Evolutionary conservation across 495 filamentous ascomycete genomes (phyloP).

Genomic region (Tricharina praecox): DNA sequence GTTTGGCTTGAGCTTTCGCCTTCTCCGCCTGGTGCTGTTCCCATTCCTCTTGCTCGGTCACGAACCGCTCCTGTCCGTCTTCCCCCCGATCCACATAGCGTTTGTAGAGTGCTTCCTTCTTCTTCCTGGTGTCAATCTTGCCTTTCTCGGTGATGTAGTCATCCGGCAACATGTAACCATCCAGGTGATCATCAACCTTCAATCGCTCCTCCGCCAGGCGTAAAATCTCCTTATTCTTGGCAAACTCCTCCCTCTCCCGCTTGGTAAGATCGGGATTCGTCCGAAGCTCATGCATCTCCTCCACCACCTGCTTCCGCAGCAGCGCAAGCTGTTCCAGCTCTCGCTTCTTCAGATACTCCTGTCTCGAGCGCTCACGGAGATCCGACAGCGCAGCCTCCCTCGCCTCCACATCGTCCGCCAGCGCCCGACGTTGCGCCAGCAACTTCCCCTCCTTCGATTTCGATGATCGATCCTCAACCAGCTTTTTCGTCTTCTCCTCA

Average conservation of each 20-base stretch:
- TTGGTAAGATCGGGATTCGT: constrained; percentile 59
- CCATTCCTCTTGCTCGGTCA: constrained; percentile 95
- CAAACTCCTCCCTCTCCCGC: constrained; percentile 76
- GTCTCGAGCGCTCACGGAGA: constrained; percentile 63
- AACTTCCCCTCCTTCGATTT: constrained; percentile 39
- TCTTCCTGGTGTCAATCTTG: constrained; percentile 76
- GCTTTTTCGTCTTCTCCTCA: constrained; percentile 48
- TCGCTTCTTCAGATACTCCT: constrained; percentile 85
- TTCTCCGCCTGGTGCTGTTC: constrained; percentile 80
- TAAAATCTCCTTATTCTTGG: constrained; percentile 72
- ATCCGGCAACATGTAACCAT: constrained; percentile 87
- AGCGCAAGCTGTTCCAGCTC: constrained; percentile 72
- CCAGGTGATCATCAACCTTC: constrained; percentile 75
- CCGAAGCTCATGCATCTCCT: constrained; percentile 68
- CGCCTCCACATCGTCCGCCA: constrained; percentile 48
- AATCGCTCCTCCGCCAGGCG: constrained; percentile 75
- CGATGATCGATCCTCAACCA: constrained; percentile 47
- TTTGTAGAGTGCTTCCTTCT: constrained; percentile 77
- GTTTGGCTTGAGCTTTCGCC: constrained; percentile 70
- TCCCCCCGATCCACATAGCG: constrained; percentile 83
- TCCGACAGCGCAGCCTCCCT: constrained; percentile 52
- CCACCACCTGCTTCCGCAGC: constrained; percentile 75
- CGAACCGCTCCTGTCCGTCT: constrained; percentile 68
- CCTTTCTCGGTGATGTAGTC: constrained; percentile 89
- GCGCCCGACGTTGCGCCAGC: constrained; percentile 39